A percentile compares a stretch with the other conserved stretches of the same genome.
Evolutionary conservation across 257 asterid species (phyloP).

Genomic region (Misopates orontium): DNA sequence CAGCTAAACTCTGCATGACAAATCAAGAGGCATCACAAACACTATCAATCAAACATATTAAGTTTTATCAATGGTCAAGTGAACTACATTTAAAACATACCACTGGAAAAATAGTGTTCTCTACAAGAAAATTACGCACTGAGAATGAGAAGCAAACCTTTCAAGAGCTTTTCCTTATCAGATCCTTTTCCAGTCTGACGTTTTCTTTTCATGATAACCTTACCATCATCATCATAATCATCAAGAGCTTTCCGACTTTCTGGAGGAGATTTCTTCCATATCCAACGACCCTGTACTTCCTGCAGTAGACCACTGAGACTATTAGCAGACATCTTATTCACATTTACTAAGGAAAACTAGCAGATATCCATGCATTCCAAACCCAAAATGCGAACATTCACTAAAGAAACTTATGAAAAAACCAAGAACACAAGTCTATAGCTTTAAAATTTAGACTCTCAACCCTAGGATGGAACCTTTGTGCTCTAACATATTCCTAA

Average conservation of each 20-base stretch:
- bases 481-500: neutral
- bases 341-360: too few species aligned
- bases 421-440: neutral
- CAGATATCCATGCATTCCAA: too few species aligned
- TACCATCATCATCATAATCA: conserved; percentile 42
- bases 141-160: conserved; percentile 46
- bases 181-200: conserved; percentile 28
- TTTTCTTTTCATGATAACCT: conserved; percentile 40
- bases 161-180: conserved; percentile 62
- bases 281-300: conserved; percentile 64
- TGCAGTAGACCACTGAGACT: conserved; percentile 21
- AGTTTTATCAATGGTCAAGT: too few species aligned
- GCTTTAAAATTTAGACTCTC: neutral
- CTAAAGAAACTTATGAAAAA: neutral
- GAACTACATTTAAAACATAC: too few species aligned
- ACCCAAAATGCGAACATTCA: neutral
- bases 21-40: too few species aligned
- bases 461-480: neutral
- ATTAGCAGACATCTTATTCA: neutral
- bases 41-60: too few species aligned
- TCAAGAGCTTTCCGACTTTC: conserved; percentile 46
- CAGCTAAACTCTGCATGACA: conserved; percentile 76
- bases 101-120: neutral
- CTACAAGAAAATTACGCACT: neutral
- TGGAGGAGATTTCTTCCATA: conserved; percentile 73